These are phyloP conservation scores for Alternaria ventricosa DNA, from an alignment of 2,329 filamentous ascomycete species.

Conservation along the genomic window DNA sequence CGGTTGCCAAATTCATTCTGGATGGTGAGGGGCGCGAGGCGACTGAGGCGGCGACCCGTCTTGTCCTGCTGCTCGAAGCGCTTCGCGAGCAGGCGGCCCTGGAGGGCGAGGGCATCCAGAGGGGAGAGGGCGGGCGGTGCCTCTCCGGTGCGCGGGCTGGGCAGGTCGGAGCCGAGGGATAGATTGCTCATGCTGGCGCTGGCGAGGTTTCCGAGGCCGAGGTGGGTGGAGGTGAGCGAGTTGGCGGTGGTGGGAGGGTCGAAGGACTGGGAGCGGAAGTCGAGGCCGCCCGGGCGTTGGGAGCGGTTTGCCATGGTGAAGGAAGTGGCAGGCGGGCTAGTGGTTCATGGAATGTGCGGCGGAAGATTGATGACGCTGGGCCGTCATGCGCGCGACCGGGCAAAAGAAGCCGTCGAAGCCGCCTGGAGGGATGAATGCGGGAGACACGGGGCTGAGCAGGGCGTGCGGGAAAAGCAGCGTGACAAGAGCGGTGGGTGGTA, in stretches of 20 bases:
- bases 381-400: constrained; percentile 43
- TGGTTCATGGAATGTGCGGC: constrained; percentile 30
- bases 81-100: constrained; percentile 85
- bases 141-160: constrained; percentile 59
- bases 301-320: constrained; percentile 35
- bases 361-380: constrained; percentile 28
- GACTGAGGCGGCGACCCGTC: constrained; percentile 79
- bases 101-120: constrained; percentile 91
- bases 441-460: constrained; percentile 15
- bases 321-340: constrained; percentile 13
- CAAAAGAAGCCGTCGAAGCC: constrained; percentile 18
- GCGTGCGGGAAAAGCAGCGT: constrained; percentile 11
- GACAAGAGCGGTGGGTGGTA: constrained; percentile 3
- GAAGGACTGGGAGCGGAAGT: constrained; percentile 43
- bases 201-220: constrained; percentile 20
- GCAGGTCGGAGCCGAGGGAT: constrained; percentile 47
- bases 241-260: constrained; percentile 33
- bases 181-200: constrained; percentile 43
- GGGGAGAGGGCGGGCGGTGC: constrained; percentile 90
- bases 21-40: constrained; percentile 81
- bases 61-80: constrained; percentile 79
- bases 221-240: not conserved
- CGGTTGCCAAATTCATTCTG: constrained; percentile 80
- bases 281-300: constrained; percentile 42
- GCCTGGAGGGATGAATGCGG: not conserved